Base-by-base conservation (phyloP, 2,329 filamentous ascomycete species). In the Beauveria medogensis region DNA sequence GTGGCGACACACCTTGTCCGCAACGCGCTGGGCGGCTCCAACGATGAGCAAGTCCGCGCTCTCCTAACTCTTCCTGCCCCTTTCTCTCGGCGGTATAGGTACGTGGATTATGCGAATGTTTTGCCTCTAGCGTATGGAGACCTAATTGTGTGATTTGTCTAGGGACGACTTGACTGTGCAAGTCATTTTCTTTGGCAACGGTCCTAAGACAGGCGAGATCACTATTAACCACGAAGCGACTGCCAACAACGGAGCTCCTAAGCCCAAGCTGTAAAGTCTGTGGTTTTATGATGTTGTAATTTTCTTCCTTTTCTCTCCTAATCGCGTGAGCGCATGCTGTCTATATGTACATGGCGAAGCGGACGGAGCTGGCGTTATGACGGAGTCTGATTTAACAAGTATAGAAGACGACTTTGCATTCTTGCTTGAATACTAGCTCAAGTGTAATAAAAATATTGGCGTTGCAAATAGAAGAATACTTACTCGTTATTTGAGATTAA, bases 91-190 rank as follows among this genome's bases (percentile, higher is more conserved):
- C 82, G 94, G 70, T 99, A 97, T 72, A 85, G 93, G 90, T 92
- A 70, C 65, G 74, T 66, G 5, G 1, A 6, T 37, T 20, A 8
- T 7, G 28, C 12, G 14, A 5, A 1, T 14, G 14, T 10, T 10
- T 37, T 40, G 6, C n/a, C n/a, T 22, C 18, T 40, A n/a, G 16
- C 8, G 20, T 18, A 22, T 12, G 16, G 20, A 24, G 22, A 37
- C 7, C 50, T 52, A 52, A 52, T 52, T 8, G 5, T 5, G 16
- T 34, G 10, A 46, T 7, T 16, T 20, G 18, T n/a, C 59, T 48
- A 93, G 91, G 67, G 94, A 99, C 71, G 94, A 99, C 72, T 78
- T 99, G 64, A 99, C 94, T 0, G 93, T 99, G 18, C 91, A 99
- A 74, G 94, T 99, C 63, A 96, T 99, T 70, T 99, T 99, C 82